Conservation (phyloP, 257 asterid species). For the Cruciata laevipes region DNA sequence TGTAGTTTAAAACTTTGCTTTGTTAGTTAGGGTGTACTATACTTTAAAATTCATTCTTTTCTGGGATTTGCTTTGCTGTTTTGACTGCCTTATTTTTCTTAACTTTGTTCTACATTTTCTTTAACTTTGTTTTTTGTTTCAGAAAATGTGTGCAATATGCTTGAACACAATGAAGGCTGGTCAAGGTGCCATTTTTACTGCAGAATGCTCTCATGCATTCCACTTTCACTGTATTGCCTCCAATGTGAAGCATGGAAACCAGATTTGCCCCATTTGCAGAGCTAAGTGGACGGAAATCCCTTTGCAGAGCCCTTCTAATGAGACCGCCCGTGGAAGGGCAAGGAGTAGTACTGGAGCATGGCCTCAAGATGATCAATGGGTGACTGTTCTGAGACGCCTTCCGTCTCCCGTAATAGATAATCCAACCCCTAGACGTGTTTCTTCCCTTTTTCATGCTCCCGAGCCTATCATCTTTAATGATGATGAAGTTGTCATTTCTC, state of each 20-base stretch:
- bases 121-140: conserved; percentile 17
- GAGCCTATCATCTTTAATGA: conserved; percentile 75
- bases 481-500: conserved; percentile 43
- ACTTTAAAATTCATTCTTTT: conserved; percentile 23
- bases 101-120: conserved; percentile 16
- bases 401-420: conserved; percentile 40
- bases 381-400: conserved; percentile 29
- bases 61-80: conserved; percentile 20
- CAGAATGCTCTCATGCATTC: conserved; percentile 89
- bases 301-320: conserved; percentile 38
- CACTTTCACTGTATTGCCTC: conserved; percentile 86
- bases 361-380: conserved; percentile 42
- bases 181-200: conserved; percentile 86
- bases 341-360: conserved; percentile 28
- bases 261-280: conserved; percentile 76
- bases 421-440: conserved; percentile 12
- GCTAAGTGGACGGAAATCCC: conserved; percentile 94
- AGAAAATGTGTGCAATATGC: conserved; percentile 85
- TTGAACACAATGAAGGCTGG: conserved; percentile 62
- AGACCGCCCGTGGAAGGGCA: conserved; percentile 28
- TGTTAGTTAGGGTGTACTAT: conserved; percentile 22
- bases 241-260: conserved; percentile 78
- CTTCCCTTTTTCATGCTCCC: conserved; percentile 21
- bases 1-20: conserved; percentile 26
- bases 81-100: conserved; percentile 42